Evolutionary conservation across 352 stramenopile genomes (phyloP), one percentile per base, ranked within the genome.

Genomic region (Saprolegnia diclina): DNA sequence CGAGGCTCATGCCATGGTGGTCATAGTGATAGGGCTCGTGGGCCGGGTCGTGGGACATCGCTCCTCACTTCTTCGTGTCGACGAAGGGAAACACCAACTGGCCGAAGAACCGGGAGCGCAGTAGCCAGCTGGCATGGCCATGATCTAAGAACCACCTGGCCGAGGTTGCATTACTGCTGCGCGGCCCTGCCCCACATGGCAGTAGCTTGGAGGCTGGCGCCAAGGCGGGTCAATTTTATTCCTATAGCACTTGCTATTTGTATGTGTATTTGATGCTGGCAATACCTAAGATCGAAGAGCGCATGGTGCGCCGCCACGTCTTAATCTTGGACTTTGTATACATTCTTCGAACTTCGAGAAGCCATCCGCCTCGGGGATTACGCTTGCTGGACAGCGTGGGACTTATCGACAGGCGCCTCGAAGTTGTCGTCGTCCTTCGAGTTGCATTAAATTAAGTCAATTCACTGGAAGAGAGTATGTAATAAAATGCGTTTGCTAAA

Each of bases 11-110:
- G 13, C 52, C 52, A 59, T 59, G 52, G 35, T 59, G 52, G 52
- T 40, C 35, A n/a, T 59, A 59, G 52, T 59, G 52, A 10, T 59
- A 59, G 52, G 52, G 52, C 52, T 59, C 52, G 52, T 59, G 52
- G 46, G n/a, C 46, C 24, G 46, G 46, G 35, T 59, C 52, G 35
- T 59, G 52, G 52, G 52, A 59, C 52, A 59, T 59, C 3, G 24
- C 11, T 4, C 52, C 3, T 21, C 52, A n/a, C 42, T 48, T 48
- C 42, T 48, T 48, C 13, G 42, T 35, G 29, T 35, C 29, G 29
- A 35, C 3, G 3, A 59, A 40, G 52, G 52, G 52, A 59, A 59
- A 59, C 52, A 59, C 52, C 52, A 59, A 59, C 52, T 59, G 52
- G 52, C 24, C 52, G 13, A 16, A 16, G 13, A 16, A 26, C 13